phyloP scores from a whole-genome alignment of 805 yeast genomes.

The Candida ovalis region DNA sequence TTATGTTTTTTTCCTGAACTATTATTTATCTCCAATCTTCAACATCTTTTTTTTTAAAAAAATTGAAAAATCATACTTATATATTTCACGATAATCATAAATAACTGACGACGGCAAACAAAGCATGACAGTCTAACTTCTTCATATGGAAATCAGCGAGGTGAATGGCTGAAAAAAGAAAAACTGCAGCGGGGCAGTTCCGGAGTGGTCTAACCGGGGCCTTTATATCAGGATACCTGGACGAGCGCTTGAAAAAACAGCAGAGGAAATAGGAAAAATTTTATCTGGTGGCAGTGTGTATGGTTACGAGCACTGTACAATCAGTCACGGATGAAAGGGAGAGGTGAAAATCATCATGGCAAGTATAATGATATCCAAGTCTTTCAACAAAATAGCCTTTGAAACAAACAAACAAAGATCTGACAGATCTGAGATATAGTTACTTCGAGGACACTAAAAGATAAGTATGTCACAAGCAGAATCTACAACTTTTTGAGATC shows the following conservation, averaged over 20 bases:
- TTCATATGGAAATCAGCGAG: no score
- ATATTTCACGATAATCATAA: no score
- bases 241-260: not conserved
- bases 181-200: not conserved
- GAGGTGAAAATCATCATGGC: no score
- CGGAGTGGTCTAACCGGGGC: not conserved
- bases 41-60: no score
- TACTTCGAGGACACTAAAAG: not conserved
- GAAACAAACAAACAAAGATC: no score
- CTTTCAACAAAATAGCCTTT: not conserved
- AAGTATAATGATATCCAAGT: not conserved
- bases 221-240: not conserved
- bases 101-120: no score
- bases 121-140: no score
- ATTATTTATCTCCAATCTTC: no score
- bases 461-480: not conserved
- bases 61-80: no score
- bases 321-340: conserved; percentile 1
- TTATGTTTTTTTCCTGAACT: no score
- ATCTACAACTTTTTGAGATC: no score
- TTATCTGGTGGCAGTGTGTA: not conserved
- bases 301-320: not conserved
- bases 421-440: not conserved
- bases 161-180: not conserved
- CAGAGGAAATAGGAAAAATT: not conserved